Percentiles rank a stretch among this genome's conserved stretches.
phyloP scores from a whole-genome alignment of 2,329 filamentous ascomycete species.

The Hymenoscyphus albidus region DNA sequence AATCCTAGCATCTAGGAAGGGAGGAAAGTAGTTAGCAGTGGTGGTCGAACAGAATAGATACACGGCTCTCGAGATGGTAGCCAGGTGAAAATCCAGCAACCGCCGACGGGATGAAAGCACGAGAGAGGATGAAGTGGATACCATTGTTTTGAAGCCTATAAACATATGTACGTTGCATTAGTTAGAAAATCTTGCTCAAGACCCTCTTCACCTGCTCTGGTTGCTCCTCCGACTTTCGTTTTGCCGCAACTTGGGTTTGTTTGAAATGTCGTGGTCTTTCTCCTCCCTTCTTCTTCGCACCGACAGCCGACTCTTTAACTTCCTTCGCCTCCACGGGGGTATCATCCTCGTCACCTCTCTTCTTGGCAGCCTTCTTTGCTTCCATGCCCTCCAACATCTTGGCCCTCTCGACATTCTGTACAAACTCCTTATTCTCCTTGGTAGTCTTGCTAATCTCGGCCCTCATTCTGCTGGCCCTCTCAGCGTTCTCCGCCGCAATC shows the following conservation, averaged over 20 bases:
- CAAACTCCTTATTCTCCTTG: conserved; percentile 77
- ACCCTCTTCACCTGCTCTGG: conserved; percentile 56
- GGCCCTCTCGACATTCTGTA: conserved; percentile 72
- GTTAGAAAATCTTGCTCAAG: conserved; percentile 61
- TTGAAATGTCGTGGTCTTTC: conserved; percentile 55
- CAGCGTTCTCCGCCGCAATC: conserved; percentile 77
- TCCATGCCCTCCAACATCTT: conserved; percentile 77
- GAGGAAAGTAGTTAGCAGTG: too few relatives aligned
- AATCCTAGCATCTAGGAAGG: too few relatives aligned
- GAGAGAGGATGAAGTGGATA: too few relatives aligned
- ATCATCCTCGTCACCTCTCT: conserved; percentile 36
- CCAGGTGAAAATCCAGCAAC: too few relatives aligned
- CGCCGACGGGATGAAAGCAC: too few relatives aligned
- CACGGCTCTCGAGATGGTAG: too few relatives aligned
- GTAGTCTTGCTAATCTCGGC: conserved; percentile 73
- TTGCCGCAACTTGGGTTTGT: conserved; percentile 58
- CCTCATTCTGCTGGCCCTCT: conserved; percentile 69
- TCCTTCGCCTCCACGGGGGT: conserved; percentile 24
- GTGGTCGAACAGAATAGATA: too few relatives aligned
- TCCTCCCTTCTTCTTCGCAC: conserved; percentile 30
- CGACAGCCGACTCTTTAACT: conserved; percentile 13
- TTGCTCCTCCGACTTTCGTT: conserved; percentile 44
- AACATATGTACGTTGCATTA: neutral
- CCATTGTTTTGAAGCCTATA: neutral
- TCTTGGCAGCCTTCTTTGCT: conserved; percentile 51